A percentile compares a stretch with the other conserved stretches of the same genome.
Evolutionary conservation across 805 yeast species (phyloP).

Genomic region (Tetrapisispora iriomotensis): DNA sequence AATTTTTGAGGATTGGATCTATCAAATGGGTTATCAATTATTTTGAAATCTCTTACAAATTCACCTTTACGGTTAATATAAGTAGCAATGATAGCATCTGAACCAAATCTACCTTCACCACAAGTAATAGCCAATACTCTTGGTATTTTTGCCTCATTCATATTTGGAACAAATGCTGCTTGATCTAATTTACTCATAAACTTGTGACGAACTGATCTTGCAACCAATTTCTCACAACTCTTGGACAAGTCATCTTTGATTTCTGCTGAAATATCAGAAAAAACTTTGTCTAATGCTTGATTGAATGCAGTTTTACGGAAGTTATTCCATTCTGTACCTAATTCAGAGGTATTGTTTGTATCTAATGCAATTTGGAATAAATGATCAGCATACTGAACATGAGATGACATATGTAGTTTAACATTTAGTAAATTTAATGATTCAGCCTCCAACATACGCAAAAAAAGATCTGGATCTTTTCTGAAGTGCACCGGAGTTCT

Average conservation of each 20-base stretch:
- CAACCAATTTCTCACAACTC: constrained; percentile 62
- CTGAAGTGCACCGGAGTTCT: constrained; percentile 68
- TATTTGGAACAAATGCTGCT: constrained; percentile 83
- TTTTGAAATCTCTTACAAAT: constrained; percentile 64
- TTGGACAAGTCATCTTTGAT: constrained; percentile 76
- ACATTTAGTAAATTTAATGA: constrained; percentile 60
- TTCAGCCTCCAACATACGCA: constrained; percentile 91
- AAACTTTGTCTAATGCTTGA: constrained; percentile 55
- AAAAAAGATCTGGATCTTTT: constrained; percentile 65
- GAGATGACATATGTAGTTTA: constrained; percentile 41
- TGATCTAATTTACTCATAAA: constrained; percentile 73
- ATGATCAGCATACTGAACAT: constrained; percentile 35
- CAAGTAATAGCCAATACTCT: constrained; percentile 71
- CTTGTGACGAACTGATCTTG: constrained; percentile 56
- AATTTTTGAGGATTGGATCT: constrained; percentile 47
- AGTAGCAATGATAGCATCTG: constrained; percentile 80
- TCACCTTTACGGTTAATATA: constrained; percentile 74
- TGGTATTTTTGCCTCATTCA: constrained; percentile 76
- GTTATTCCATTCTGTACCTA: constrained; percentile 72
- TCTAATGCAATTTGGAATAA: constrained; percentile 44
- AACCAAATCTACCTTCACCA: constrained; percentile 74
- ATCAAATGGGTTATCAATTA: constrained; percentile 58
- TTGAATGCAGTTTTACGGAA: constrained; percentile 60
- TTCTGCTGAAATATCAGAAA: constrained; percentile 58
- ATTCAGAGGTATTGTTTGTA: constrained; percentile 70